Evolutionary conservation across 179 eudicot species (phyloP), one percentile per base, ranked within the genome.

Genomic region (Silene coronaria): DNA sequence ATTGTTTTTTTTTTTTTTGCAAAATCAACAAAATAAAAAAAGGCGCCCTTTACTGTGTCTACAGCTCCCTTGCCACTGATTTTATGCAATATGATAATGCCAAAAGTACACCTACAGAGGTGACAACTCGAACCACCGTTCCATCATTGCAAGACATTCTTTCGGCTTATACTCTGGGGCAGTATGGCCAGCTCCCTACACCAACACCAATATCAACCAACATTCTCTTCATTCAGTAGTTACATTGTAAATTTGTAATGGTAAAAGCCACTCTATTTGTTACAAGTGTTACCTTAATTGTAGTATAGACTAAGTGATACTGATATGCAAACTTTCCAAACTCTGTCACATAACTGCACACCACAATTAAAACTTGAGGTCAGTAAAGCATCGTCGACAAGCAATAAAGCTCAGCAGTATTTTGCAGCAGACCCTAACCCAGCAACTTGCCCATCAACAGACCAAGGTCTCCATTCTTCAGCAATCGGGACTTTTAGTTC

Each of bases 401-500:
- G 58, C 58, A 53, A 17, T 1, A 5, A 53, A 53, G 2, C 58
- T 53, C 17, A 53, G 57, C 19, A 4, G 58, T n/a, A 53, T 53
- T 53, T 71, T n/a, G 74, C 38, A 53, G 16, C 3, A 19, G 30
- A 60, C 21, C 27, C 74, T 65, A 48, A 71, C 75, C 80, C 75
- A 16, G 80, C 75, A 19, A 77, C 80, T 48, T 71, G 76, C 32
- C 71, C 76, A 16, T 71, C 64, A 21, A 77, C 80, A 63, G 51
- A 48, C 76, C 71, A 77, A 3, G 75, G 80, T 12, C 74, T 46
- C 75, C 80, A 70, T 6, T 26, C 42, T 11, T 27, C 45, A 19
- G n/a, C 12, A 21, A 27, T 34, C 3, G 75, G 60, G 51, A 71
- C 22, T 71, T 71, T 32, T 61, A 71, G 75, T 63, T 61, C 48